Conservation (phyloP, 495 filamentous ascomycete species). For the Penicillium parvum region DNA sequence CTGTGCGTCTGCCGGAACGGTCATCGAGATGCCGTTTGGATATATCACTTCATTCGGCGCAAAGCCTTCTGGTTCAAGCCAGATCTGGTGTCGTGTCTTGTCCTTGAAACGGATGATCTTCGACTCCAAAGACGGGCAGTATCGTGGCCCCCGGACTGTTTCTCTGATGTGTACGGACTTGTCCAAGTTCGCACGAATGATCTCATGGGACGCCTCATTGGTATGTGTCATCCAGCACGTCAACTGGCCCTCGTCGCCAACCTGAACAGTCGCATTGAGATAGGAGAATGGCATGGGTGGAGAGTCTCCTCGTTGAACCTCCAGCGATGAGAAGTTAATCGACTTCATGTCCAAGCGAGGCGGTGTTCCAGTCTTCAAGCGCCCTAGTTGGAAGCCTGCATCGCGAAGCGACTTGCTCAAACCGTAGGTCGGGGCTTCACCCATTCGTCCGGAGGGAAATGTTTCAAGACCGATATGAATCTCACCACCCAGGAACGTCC, state of each 20-base stretch:
- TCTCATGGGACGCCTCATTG: conserved; percentile 74
- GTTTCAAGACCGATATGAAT: conserved; percentile 89
- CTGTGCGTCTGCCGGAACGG: conserved; percentile 81
- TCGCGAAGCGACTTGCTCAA: conserved; percentile 86
- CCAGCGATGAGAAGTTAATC: conserved; percentile 71
- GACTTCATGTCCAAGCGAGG: conserved; percentile 78
- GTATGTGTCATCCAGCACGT: conserved; percentile 81
- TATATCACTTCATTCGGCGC: conserved; percentile 82
- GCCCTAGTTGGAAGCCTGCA: conserved; percentile 85
- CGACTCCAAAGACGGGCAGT: conserved; percentile 92
- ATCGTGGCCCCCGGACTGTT: conserved; percentile 88
- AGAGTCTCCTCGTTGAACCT: conserved; percentile 74
- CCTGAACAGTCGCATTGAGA: conserved; percentile 69
- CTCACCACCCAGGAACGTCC: conserved; percentile 92
- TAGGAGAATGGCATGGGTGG: conserved; percentile 91
- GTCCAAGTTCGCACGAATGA: conserved; percentile 81
- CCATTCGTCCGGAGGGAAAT: conserved; percentile 85
- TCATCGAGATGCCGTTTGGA: conserved; percentile 97
- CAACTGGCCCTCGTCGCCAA: conserved; percentile 67
- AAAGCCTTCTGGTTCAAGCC: conserved; percentile 96
- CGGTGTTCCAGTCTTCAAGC: conserved; percentile 93
- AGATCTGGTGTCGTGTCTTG: conserved; percentile 78
- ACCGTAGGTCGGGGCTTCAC: conserved; percentile 89
- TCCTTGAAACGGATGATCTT: conserved; percentile 86
- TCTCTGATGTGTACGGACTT: conserved; percentile 95